Evolutionary conservation across 2,329 filamentous ascomycete genomes (phyloP), one percentile per base, ranked within the genome.

Genomic region (Aciculosporium take): DNA sequence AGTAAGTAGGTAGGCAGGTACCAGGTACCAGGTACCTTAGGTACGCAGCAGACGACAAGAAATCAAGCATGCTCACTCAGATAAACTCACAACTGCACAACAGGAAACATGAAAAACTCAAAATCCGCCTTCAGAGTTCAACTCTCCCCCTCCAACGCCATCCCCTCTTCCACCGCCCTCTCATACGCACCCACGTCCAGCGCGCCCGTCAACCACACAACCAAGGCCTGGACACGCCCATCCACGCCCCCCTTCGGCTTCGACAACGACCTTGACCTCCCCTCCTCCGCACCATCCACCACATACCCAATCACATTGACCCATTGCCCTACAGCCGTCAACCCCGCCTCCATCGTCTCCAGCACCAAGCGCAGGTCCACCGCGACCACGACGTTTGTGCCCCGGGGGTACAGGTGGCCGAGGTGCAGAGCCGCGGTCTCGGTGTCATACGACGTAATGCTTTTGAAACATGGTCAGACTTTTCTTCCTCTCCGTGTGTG

Each of bases 261-360:
- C n/a, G n/a, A n/a, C n/a, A n/a, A n/a, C n/a, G n/a, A n/a, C n/a
- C n/a, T n/a, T n/a, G n/a, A n/a, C n/a, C 15, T 8, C 10, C 28
- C 39, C 18, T 27, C n/a, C 37, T 23, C 37, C 9, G 7, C 15
- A 13, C 25, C 15, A 10, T 43, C 41, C 25, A 20, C 69, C 41
- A 88, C 67, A 57, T 93, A 93, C 5, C 88, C 89, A 49, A 95
- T 74, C 3, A 95, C 71, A 56, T 95, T 94, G 38, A 95, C 61
- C 87, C 88, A 95, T 45, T 81, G 72, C n/a, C 89, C 89, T 21
- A 82, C 64, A 39, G 77, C 70, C 40, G 82, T 71, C 39, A 83
- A 69, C 42, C 79, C 71, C 18, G 70, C 61, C 17, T 72, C 74
- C 44, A 91, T 62, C 8, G 64, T 69, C 51, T 79, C 71, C 5